Evolutionary conservation across 2,329 filamentous ascomycete genomes (phyloP), one percentile per base, ranked within the genome.

Genomic region (Epichloe sylvatica): DNA sequence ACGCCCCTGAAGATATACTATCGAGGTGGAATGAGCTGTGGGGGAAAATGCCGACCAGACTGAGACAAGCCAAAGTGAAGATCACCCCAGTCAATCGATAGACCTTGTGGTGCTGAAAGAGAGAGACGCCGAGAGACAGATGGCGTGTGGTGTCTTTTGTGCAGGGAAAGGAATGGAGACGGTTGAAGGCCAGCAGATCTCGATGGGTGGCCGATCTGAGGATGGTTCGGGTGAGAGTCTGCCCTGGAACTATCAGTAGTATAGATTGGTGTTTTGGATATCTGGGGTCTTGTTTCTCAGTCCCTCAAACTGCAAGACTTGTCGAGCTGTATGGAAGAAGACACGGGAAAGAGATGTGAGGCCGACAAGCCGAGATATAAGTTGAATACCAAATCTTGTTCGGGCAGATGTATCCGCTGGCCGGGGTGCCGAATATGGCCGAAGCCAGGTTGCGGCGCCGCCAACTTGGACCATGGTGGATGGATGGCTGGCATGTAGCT

Each of bases 1-100:
- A 63, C 59, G 57, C 58, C 57, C 58, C 61, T 64, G 59, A 68
- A 70, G 65, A 68, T 70, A 69, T 69, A 70, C 57, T 57, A 57
- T 57, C 53, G 59, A 62, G 57, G 55, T 61, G 64, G 64, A 68
- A 67, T 68, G 66, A 57, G 56, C 53, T 53, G 57, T 54, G 53
- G 60, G 61, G 58, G 58, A 61, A 54, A 53, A 60, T 59, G 56
- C 58, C 56, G 60, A 55, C 50, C 54, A 49, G 50, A 49, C 54
- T 66, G 55, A 68, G 65, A 67, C 66, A 68, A 50, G 17, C 41
- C 53, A 55, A 60, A 53, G 54, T 60, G 61, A 55, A 62, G 61
- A 65, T 67, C 62, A 61, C 57, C 59, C 55, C 55, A 51, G 55
- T 47, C 60, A 56, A 62, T 64, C 59, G 58, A 57, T 54, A 60